Percentiles rank a stretch among this genome's conserved stretches.
phyloP scores from a whole-genome alignment of 108 stramenopile species.

The Stephanodiscus triporus region DNA sequence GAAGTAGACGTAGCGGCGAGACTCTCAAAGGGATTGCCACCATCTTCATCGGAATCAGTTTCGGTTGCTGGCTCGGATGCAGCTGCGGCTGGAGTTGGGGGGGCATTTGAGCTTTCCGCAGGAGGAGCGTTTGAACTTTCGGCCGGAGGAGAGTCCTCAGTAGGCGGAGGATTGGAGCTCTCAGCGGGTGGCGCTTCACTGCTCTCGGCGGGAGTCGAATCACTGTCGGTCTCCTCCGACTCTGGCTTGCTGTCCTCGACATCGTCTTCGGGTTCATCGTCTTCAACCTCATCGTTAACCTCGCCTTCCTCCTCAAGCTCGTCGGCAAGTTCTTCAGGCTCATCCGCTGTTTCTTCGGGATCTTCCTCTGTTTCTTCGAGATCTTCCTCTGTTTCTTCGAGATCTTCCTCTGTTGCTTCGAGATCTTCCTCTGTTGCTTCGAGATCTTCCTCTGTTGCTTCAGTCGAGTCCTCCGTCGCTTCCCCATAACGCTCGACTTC shows the following conservation, averaged over 20 bases:
- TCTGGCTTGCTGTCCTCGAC: background rate
- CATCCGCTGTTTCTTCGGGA: background rate
- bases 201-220: background rate
- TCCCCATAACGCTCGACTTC: conserved; percentile 35
- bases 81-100: background rate
- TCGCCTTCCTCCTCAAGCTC: conserved; percentile 1
- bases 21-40: conserved; percentile 13
- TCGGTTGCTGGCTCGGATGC: conserved; percentile 9
- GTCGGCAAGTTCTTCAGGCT: background rate
- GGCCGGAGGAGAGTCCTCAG: background rate
- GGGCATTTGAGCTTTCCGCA: background rate
- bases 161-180: background rate
- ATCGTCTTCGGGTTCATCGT: conserved; percentile 4
- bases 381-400: too few relatives aligned
- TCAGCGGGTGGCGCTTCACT: background rate
- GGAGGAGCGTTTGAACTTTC: background rate
- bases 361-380: background rate
- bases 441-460: too few relatives aligned
- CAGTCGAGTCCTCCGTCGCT: background rate
- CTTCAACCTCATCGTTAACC: background rate
- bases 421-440: too few relatives aligned
- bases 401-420: too few relatives aligned
- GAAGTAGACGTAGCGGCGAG: conserved; percentile 3
- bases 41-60: background rate
- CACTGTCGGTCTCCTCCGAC: background rate